Conservation (phyloP, 1,139 yeast genomes). For the Pneumocystis carinii region DNA sequence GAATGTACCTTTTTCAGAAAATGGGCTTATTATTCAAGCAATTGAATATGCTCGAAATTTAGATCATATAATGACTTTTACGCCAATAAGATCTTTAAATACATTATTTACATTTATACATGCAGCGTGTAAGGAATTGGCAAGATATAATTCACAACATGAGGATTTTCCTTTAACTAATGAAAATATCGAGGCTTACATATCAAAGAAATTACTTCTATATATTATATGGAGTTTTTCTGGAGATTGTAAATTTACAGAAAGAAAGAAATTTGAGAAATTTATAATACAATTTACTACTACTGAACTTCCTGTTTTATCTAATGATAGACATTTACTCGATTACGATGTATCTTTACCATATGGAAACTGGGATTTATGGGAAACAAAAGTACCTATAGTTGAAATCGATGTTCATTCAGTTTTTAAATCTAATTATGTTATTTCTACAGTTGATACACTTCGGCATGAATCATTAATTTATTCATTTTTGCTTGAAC, state of each 20-base stretch:
- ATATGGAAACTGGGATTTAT: conserved; percentile 36
- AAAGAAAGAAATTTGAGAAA: conserved; percentile 30
- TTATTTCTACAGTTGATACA: conserved; percentile 74
- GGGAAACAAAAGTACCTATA: conserved; percentile 33
- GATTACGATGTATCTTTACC: conserved; percentile 38
- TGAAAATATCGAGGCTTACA: conserved; percentile 21
- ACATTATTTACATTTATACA: conserved; percentile 26
- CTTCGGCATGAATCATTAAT: conserved; percentile 49
- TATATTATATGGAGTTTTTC: conserved; percentile 54
- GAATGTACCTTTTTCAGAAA: not conserved
- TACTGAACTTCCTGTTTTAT: conserved; percentile 7
- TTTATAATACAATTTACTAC: conserved; percentile 20
- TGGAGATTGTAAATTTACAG: conserved; percentile 38
- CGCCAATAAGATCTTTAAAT: conserved; percentile 28
- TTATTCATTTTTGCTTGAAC: conserved; percentile 42
- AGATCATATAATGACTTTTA: conserved; percentile 43
- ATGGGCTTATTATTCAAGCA: conserved; percentile 8
- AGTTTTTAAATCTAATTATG: conserved; percentile 45
- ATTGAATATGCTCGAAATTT: conserved; percentile 19
- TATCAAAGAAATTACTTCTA: conserved; percentile 30
- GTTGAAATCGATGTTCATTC: conserved; percentile 48
- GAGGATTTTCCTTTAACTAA: conserved; percentile 19
- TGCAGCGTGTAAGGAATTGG: conserved; percentile 17
- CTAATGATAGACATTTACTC: conserved; percentile 17
- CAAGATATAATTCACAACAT: conserved; percentile 16